Evolutionary conservation across 257 asterid species (phyloP).

Genomic region (Fraxinus excelsior): DNA sequence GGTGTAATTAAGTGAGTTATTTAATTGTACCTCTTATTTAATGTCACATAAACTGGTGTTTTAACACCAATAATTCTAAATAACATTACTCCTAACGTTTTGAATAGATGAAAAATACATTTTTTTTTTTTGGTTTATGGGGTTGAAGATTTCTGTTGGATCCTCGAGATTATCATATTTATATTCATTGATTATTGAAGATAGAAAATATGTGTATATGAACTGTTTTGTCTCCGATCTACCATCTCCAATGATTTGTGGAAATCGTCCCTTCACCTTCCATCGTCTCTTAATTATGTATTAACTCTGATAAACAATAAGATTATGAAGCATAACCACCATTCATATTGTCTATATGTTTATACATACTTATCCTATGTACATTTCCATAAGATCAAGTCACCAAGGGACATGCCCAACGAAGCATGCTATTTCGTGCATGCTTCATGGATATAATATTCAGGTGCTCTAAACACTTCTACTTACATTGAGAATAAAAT

Average conservation of each 20-base stretch:
- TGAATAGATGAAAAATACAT: too few species aligned
- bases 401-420: background rate
- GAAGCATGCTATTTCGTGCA: background rate
- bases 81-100: too few species aligned
- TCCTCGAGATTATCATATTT: conserved; percentile 18
- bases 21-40: too few species aligned
- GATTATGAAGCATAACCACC: conserved; percentile 31
- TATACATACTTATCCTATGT: background rate
- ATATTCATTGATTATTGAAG: conserved; percentile 4
- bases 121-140: conserved; percentile 1
- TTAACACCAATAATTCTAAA: too few species aligned
- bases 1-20: too few species aligned
- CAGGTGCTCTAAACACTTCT: background rate
- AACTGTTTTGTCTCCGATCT: conserved; percentile 38
- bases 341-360: conserved; percentile 21
- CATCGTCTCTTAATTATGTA: conserved; percentile 16
- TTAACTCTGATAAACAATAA: conserved; percentile 8
- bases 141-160: conserved; percentile 31
- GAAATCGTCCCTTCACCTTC: conserved; percentile 28
- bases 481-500: background rate
- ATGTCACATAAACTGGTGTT: too few species aligned
- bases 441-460: background rate
- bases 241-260: conserved; percentile 20
- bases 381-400: too few species aligned
- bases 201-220: conserved; percentile 11